Evolutionary conservation across 495 filamentous ascomycete species (phyloP).

Genomic region (Cladorrhinum samala): DNA sequence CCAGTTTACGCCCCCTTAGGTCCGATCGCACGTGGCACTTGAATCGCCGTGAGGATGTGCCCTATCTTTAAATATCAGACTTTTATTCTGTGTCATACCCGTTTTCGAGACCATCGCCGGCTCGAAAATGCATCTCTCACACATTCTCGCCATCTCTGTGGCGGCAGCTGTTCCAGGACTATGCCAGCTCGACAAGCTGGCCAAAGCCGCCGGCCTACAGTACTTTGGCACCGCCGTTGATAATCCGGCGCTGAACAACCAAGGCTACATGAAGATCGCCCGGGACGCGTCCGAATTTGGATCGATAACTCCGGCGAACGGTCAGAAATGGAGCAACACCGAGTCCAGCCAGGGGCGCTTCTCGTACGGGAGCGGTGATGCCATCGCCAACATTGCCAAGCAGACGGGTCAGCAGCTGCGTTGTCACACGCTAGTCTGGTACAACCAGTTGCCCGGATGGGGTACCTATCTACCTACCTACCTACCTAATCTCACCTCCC

Average conservation of each 20-base stretch:
- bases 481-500: too few relatives aligned
- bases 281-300: constrained; percentile 47
- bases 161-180: background rate
- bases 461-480: constrained; percentile 14
- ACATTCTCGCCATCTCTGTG: background rate
- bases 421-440: constrained; percentile 55
- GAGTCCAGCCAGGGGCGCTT: constrained; percentile 37
- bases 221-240: constrained; percentile 58
- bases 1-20: background rate
- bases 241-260: constrained; percentile 47
- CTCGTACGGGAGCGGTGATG: constrained; percentile 42
- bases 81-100: background rate
- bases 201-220: constrained; percentile 40
- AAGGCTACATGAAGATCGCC: constrained; percentile 35
- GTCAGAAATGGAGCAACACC: constrained; percentile 42
- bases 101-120: background rate
- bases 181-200: constrained; percentile 40
- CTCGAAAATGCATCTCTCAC: background rate
- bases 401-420: constrained; percentile 44
- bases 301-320: constrained; percentile 49
- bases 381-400: constrained; percentile 41
- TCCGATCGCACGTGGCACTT: too few relatives aligned
- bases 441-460: constrained; percentile 51
- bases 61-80: background rate
- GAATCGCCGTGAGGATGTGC: too few relatives aligned